Percentiles rank a stretch among this genome's conserved stretches.
phyloP scores from a whole-genome alignment of 73 alveolate species.

The Blepharisma stoltei region DNA sequence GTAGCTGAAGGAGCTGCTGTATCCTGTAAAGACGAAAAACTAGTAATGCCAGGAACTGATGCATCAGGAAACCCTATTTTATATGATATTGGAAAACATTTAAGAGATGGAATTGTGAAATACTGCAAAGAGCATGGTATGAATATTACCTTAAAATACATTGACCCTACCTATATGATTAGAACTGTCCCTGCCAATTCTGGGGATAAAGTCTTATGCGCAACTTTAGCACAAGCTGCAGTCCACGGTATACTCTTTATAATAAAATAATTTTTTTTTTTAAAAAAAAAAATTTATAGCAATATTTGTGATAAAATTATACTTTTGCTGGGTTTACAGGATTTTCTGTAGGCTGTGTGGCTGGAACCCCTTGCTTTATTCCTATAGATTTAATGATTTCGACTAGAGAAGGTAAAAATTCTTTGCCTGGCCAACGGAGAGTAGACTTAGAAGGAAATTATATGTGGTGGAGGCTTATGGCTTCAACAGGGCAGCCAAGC shows the following conservation, averaged over 20 bases:
- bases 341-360: slow-evolving; percentile 81
- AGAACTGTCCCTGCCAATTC: slow-evolving; percentile 97
- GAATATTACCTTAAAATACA: slow-evolving; percentile 69
- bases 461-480: slow-evolving; percentile 75
- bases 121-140: slow-evolving; percentile 57
- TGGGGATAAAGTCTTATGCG: slow-evolving; percentile 94
- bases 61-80: slow-evolving; percentile 83
- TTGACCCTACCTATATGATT: slow-evolving; percentile 98
- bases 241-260: too few species aligned
- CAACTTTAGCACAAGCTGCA: slow-evolving; percentile 74
- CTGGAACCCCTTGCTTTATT: slow-evolving; percentile 62
- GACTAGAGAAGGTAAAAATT: slow-evolving; percentile 49
- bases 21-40: slow-evolving; percentile 71
- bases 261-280: too few species aligned
- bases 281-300: too few species aligned
- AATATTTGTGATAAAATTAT: too few species aligned
- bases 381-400: slow-evolving; percentile 69
- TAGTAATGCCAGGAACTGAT: slow-evolving; percentile 60
- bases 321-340: slow-evolving; percentile 88
- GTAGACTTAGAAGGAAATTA: slow-evolving; percentile 58
- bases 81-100: slow-evolving; percentile 87
- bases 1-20: slow-evolving; percentile 80
- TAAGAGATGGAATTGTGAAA: slow-evolving; percentile 71
- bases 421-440: slow-evolving; percentile 40
- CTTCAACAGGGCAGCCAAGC: slow-evolving; percentile 88